phyloP scores from a whole-genome alignment of 2,329 filamentous ascomycete genomes.

The Orbilia brochopaga region DNA sequence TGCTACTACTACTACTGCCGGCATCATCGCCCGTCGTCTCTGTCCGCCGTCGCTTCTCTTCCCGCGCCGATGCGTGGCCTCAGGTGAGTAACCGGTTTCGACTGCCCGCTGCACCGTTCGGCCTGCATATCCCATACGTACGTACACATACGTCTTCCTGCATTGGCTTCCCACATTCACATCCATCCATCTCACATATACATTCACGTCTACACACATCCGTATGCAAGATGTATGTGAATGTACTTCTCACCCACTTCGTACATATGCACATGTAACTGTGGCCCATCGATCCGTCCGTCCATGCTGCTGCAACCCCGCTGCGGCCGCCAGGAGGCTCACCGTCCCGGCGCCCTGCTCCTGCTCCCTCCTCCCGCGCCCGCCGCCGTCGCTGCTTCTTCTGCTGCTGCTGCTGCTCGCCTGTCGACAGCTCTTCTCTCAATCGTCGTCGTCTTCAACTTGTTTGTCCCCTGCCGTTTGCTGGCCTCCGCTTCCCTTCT shows the following conservation, averaged over 20 bases:
- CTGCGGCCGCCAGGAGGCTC: background rate
- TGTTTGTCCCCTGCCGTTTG: background rate
- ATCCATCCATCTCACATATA: too few species aligned
- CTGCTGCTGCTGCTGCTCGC: conserved; percentile 15
- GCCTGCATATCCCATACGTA: conserved; percentile 16
- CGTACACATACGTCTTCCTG: conserved; percentile 22
- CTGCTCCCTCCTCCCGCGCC: conserved; percentile 2
- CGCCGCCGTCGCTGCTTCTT: conserved; percentile 9
- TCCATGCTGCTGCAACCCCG: conserved; percentile 28
- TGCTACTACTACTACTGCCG: conserved; percentile 47
- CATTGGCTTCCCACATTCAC: conserved; percentile 14
- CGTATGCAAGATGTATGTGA: too few species aligned
- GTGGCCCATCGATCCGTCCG: conserved; percentile 10
- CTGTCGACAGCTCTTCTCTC: conserved; percentile 10
- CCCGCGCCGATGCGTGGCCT: background rate
- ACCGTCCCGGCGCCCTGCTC: background rate
- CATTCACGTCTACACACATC: too few species aligned
- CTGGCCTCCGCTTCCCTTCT: background rate
- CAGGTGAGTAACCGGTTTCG: conserved; percentile 40
- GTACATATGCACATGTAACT: conserved; percentile 2
- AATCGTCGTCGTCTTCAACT: background rate
- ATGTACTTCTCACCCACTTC: too few species aligned
- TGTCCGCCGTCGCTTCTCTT: conserved; percentile 31
- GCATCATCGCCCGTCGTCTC: conserved; percentile 34
- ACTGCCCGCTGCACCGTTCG: background rate